phyloP scores from a whole-genome alignment of 495 filamentous ascomycete species.

The Podospora comata region DNA sequence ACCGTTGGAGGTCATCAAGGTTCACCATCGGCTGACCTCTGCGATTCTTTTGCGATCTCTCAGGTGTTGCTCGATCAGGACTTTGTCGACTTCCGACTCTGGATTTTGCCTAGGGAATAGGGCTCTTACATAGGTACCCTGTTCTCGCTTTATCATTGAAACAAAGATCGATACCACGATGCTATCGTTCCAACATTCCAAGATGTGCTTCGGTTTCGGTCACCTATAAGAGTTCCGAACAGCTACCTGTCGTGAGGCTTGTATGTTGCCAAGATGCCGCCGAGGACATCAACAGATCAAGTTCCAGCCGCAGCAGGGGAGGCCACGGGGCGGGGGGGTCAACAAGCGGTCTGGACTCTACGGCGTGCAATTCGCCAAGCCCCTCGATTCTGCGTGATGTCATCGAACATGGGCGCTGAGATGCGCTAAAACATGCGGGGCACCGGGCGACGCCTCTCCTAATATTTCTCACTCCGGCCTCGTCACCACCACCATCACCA shows the following conservation, averaged over 20 bases:
- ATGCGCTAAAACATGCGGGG: not conserved
- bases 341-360: not conserved
- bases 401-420: not conserved
- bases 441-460: not conserved
- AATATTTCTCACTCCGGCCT: not conserved
- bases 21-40: not conserved
- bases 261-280: not conserved
- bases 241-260: no score
- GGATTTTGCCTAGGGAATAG: no score
- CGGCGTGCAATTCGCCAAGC: not conserved
- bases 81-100: no score
- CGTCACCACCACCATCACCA: not conserved
- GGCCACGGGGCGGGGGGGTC: not conserved
- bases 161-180: no score
- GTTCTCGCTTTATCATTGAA: no score
- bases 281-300: slow-evolving; percentile 2
- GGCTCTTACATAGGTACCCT: no score
- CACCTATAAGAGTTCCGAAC: no score
- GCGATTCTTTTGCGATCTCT: not conserved
- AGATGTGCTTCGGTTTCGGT: no score
- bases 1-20: not conserved
- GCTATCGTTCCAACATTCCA: no score
- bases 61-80: not conserved
- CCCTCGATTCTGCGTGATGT: not conserved
- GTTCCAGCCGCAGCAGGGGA: not conserved